phyloP scores from a whole-genome alignment of 805 yeast species.

The Candida ipomoeae region DNA sequence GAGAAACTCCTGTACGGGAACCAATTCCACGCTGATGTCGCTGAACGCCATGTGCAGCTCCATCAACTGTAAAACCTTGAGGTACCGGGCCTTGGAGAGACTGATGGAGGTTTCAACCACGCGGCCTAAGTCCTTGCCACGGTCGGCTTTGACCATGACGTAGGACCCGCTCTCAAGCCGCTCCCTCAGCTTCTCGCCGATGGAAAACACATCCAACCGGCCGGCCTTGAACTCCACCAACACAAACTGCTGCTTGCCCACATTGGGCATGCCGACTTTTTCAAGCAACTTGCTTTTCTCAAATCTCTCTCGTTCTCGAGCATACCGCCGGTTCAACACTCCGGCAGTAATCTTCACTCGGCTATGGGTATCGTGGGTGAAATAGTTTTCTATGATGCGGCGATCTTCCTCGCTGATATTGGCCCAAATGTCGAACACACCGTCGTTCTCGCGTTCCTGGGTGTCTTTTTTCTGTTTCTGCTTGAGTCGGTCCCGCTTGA shows the following conservation, averaged over 20 bases:
- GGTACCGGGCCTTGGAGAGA: slow-evolving; percentile 60
- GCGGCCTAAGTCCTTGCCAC: slow-evolving; percentile 74
- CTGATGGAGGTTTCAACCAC: slow-evolving; percentile 55
- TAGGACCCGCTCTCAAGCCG: slow-evolving; percentile 53
- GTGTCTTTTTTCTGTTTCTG: background rate
- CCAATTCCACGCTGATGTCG: slow-evolving; percentile 23
- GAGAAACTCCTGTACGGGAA: slow-evolving; percentile 9
- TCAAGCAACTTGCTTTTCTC: background rate
- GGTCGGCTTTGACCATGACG: slow-evolving; percentile 80
- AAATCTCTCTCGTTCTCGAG: background rate
- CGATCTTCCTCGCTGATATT: background rate
- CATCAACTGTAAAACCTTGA: slow-evolving; percentile 62
- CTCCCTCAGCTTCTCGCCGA: slow-evolving; percentile 19
- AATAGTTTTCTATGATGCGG: slow-evolving; percentile 22
- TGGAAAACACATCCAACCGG: slow-evolving; percentile 71
- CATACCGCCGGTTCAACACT: slow-evolving; percentile 24
- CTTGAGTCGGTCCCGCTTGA: slow-evolving; percentile 1
- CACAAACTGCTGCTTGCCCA: slow-evolving; percentile 11
- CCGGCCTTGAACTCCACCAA: slow-evolving; percentile 73
- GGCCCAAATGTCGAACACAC: background rate
- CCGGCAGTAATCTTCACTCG: slow-evolving; percentile 34
- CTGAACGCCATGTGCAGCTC: slow-evolving; percentile 66
- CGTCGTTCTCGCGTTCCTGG: background rate
- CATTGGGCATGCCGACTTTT: background rate
- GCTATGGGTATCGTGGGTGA: slow-evolving; percentile 35